Conservation (phyloP, 306 rosid genomes). For the Rosa chinensis region DNA sequence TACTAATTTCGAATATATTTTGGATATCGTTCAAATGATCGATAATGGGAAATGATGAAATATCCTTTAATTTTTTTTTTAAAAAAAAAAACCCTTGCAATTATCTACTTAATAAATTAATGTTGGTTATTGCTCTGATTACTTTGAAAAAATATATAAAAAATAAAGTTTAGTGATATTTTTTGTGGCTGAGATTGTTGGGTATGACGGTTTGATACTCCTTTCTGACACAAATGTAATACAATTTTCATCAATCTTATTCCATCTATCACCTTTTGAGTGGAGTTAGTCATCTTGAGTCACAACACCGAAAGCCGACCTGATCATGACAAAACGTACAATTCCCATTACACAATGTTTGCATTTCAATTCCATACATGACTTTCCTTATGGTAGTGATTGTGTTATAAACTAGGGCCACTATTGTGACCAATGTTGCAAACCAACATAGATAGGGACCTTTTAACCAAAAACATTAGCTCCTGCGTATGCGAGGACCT, state of each 20-base stretch:
- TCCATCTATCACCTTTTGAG: background rate
- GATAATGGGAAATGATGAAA: too few relatives aligned
- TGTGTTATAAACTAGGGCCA: slow-evolving; percentile 25
- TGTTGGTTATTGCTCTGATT: too few relatives aligned
- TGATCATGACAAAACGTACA: slow-evolving; percentile 17
- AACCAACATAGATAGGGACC: slow-evolving; percentile 30
- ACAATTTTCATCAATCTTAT: background rate
- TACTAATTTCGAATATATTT: too few relatives aligned
- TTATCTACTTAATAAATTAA: too few relatives aligned
- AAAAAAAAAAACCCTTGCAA: too few relatives aligned
- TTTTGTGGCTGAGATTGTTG: background rate
- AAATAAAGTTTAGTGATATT: too few relatives aligned
- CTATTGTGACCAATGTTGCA: slow-evolving; percentile 23
- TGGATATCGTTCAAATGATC: too few relatives aligned
- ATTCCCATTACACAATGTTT: slow-evolving; percentile 15
- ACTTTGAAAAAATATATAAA: too few relatives aligned
- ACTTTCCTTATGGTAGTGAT: slow-evolving; percentile 20
- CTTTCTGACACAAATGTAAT: background rate
- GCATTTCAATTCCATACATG: background rate
- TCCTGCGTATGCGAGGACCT: slow-evolving; percentile 18
- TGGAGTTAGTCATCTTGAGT: slow-evolving; percentile 8
- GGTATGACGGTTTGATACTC: background rate
- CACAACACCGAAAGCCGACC: slow-evolving; percentile 6
- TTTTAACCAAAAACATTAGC: slow-evolving; percentile 29
- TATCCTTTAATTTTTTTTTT: too few relatives aligned